Conservation (phyloP, 2,329 filamentous ascomycete species). For the Arthrobotrys conoides region DNA sequence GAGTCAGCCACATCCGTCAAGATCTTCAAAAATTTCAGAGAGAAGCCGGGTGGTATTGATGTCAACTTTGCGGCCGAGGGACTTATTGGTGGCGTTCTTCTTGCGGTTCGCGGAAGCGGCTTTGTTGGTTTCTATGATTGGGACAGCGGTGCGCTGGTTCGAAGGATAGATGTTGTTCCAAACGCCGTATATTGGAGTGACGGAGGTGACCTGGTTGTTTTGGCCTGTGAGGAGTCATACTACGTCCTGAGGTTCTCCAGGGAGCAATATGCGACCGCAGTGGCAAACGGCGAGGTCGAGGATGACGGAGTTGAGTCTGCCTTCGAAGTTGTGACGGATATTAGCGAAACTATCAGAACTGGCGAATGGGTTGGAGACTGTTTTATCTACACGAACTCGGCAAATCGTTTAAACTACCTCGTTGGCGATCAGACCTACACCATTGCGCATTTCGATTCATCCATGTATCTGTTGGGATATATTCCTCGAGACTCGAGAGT, state of each 20-base stretch:
- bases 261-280: constrained; percentile 86
- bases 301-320: constrained; percentile 94
- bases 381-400: constrained; percentile 98
- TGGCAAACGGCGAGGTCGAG: constrained; percentile 85
- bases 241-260: constrained; percentile 94
- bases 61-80: constrained; percentile 96
- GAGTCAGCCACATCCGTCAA: constrained; percentile 95
- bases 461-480: constrained; percentile 95
- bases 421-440: constrained; percentile 98
- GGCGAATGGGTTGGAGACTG: constrained; percentile 99
- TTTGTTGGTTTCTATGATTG: constrained; percentile 98
- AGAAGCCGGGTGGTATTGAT: constrained; percentile 88
- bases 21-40: constrained; percentile 97
- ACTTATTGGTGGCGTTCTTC: constrained; percentile 85
- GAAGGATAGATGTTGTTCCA: constrained; percentile 84
- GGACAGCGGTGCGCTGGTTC: constrained; percentile 87
- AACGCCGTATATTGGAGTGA: constrained; percentile 91
- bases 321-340: constrained; percentile 93
- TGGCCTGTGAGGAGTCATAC: constrained; percentile 95
- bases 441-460: constrained; percentile 94
- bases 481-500: constrained; percentile 94
- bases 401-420: constrained; percentile 96
- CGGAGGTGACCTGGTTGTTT: constrained; percentile 89
- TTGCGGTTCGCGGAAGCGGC: constrained; percentile 94
- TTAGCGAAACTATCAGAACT: constrained; percentile 78